phyloP scores from a whole-genome alignment of 1,284 basidiomycete genomes.

The Trichosporon faecale region DNA sequence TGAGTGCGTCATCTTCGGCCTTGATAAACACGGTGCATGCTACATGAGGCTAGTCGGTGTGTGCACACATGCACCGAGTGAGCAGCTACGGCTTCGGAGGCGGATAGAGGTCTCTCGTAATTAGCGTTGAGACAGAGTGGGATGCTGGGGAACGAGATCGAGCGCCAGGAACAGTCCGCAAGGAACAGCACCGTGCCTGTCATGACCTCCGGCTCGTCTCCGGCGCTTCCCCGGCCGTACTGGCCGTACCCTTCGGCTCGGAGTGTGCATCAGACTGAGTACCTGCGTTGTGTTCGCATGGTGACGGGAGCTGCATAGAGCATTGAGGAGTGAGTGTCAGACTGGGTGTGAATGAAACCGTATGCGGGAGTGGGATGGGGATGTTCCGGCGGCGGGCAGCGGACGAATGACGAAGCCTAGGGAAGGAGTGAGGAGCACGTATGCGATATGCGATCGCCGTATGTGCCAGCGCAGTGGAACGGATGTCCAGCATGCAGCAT shows the following conservation, averaged over 20 bases:
- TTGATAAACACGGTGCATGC: not conserved
- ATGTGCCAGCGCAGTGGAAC: too few relatives aligned
- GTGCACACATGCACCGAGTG: too few relatives aligned
- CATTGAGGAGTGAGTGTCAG: too few relatives aligned
- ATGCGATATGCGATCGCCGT: not conserved
- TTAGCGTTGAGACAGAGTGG: not conserved
- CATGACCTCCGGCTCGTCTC: not conserved
- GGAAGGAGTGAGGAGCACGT: not conserved
- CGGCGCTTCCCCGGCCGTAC: not conserved
- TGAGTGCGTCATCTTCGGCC: not conserved
- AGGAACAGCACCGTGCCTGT: not conserved
- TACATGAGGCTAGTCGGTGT: not conserved
- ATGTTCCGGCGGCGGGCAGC: too few relatives aligned
- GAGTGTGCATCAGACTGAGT: not conserved
- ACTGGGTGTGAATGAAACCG: not conserved
- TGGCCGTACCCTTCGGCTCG: not conserved
- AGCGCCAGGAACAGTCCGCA: not conserved
- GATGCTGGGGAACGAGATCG: constrained; percentile 3
- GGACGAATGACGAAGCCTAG: not conserved
- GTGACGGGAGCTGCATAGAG: not conserved
- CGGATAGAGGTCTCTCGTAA: not conserved
- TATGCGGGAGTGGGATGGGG: not conserved
- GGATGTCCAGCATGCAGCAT: not conserved
- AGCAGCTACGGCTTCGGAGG: not conserved
- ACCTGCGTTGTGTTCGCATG: too few relatives aligned